Base-by-base conservation (phyloP, 371 early-diverging fungal genomes). In the Rhizopus arrhizus region DNA sequence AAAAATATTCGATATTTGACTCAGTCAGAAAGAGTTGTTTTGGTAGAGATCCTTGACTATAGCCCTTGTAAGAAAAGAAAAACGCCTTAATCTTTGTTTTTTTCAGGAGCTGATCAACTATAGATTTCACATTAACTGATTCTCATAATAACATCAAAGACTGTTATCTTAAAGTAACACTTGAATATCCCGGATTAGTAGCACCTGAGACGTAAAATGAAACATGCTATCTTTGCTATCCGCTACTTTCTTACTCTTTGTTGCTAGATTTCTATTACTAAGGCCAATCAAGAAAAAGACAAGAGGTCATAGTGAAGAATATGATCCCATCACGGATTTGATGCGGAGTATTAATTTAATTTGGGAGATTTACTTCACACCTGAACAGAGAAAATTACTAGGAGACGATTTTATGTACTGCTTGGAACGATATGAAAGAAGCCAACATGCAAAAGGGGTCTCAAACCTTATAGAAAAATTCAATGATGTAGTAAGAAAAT, bases 271-370 rank as follows among this genome's bases (percentile, higher is more conserved):
- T 40, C 12, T 40, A 40, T 12, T 40, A 12, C 40, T 40, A 40
- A 40, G 12, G 12, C 40, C 40, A 10, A 10, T 7, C 12, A 68
- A 13, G 79, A 80, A 40, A 56, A 69, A 35, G 80, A 82, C 32
- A 80, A 80, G 79, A 58, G 85, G 85, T 59, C 22, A 22, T 22
- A 22, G 1, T 22, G 22, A 22, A 22, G 93, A 92, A 65, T 92
- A 90, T 65, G 76, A 85, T 61, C 94, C 95, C 1, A 76, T 91
- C 16, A 74, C 74, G 15, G 94, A 95, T 57, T 68, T 95, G n/a
- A 77, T 89, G 43, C 65, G 72, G 10, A 90, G 92, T 0, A 84
- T 83, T 33, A 73, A 74, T 28, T 71, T 79, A 35, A 87, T 93
- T 9, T 84, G 80, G 47, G 72, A 76, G 35, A 65, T 81, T 47